A percentile compares a stretch with the other conserved stretches of the same genome.
Conservation (phyloP, 176 grass and related monocot species). For the Thalia dealbata region DNA sequence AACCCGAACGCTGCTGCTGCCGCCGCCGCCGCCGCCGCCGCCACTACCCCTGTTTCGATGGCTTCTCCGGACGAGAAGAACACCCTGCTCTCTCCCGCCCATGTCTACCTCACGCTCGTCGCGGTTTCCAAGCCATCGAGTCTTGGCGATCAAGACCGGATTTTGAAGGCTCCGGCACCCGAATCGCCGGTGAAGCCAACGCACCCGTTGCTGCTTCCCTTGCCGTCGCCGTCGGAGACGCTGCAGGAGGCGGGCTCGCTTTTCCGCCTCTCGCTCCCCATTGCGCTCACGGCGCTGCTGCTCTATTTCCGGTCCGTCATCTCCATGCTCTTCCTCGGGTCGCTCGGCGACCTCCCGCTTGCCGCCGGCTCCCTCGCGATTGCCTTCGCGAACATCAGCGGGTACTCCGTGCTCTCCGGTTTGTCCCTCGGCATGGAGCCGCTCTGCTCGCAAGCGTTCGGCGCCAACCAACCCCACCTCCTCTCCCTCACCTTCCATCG, state of each 20-base stretch:
- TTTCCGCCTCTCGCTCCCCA: constrained; percentile 64
- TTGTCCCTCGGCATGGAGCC: constrained; percentile 95
- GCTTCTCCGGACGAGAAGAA: constrained; percentile 10
- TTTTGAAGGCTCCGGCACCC: neutral
- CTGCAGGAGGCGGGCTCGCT: constrained; percentile 46
- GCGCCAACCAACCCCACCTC: constrained; percentile 53
- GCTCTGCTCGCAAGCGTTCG: constrained; percentile 88
- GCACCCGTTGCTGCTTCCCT: neutral
- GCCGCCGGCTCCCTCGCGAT: constrained; percentile 81
- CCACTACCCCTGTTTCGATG: neutral
- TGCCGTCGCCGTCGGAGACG: constrained; percentile 14
- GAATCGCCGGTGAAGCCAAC: neutral
- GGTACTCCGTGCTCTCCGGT: constrained; percentile 78
- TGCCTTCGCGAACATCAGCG: constrained; percentile 90
- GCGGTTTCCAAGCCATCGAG: neutral
- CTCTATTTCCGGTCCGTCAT: constrained; percentile 72
- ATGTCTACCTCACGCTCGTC: constrained; percentile 36
- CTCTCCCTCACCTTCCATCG: constrained; percentile 74
- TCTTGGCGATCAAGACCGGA: neutral
- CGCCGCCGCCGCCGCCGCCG: neutral
- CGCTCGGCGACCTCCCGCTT: constrained; percentile 73
- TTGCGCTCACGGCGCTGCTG: constrained; percentile 66
- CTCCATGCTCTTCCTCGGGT: constrained; percentile 87
- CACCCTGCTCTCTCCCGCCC: neutral
- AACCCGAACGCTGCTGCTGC: neutral